Evolutionary conservation across 495 filamentous ascomycete genomes (phyloP).

Genomic region (Apiosordaria backusii): DNA sequence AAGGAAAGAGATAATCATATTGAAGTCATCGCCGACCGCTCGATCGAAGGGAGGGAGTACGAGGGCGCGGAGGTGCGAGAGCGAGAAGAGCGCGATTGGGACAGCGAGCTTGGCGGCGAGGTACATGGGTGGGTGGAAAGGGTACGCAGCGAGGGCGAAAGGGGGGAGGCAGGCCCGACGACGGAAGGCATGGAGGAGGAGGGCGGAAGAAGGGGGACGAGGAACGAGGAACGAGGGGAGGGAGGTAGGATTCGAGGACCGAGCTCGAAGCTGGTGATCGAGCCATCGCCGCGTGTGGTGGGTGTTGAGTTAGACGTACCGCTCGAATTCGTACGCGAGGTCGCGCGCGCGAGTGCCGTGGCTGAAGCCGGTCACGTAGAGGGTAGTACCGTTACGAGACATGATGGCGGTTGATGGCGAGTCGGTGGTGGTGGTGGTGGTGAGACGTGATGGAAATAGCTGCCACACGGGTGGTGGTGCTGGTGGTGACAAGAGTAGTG

Average conservation of each 20-base stretch:
- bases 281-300: conserved; percentile 36
- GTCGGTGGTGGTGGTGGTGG: neutral
- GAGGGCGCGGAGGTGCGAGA: conserved; percentile 33
- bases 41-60: conserved; percentile 47
- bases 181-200: conserved; percentile 35
- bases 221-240: conserved; percentile 29
- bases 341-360: conserved; percentile 98
- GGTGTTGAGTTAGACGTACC: conserved; percentile 54
- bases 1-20: conserved; percentile 23
- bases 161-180: conserved; percentile 26
- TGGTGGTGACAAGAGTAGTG: neutral
- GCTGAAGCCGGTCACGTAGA: conserved; percentile 96
- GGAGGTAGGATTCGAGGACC: conserved; percentile 33
- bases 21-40: conserved; percentile 50
- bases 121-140: conserved; percentile 25
- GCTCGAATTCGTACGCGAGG: conserved; percentile 99
- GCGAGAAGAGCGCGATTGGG: conserved; percentile 21
- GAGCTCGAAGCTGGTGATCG: conserved; percentile 44
- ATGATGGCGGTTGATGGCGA: conserved; percentile 47
- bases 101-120: conserved; percentile 36
- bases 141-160: conserved; percentile 34
- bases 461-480: neutral
- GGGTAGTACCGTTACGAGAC: conserved; percentile 91
- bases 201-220: conserved; percentile 36
- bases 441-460: conserved; percentile 1